These are phyloP conservation scores for Citeromyces hawaiiensis DNA, from an alignment of 1,139 yeast species.

Conservation along the genomic window DNA sequence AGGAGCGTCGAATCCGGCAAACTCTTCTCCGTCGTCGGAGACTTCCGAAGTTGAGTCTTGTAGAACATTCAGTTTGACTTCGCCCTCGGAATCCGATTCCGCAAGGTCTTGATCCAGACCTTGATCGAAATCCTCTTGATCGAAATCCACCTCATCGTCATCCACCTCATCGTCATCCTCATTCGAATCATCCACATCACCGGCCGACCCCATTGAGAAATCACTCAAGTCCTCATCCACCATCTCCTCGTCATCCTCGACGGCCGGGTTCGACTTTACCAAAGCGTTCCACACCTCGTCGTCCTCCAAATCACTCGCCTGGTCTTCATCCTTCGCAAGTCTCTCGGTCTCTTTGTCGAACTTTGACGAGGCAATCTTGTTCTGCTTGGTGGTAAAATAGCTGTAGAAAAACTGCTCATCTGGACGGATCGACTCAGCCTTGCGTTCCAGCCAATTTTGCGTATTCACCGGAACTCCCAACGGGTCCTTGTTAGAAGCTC, in stretches of 20 bases:
- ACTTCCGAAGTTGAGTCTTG: constrained; percentile 20
- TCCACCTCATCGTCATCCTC: constrained; percentile 5
- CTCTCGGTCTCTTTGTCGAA: constrained; percentile 19
- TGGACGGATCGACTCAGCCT: constrained; percentile 57
- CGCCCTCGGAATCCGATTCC: constrained; percentile 11
- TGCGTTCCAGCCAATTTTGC: constrained; percentile 67
- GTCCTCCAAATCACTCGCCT: constrained; percentile 43
- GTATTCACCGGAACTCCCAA: constrained; percentile 60
- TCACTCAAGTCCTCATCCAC: constrained; percentile 29
- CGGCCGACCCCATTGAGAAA: constrained; percentile 6
- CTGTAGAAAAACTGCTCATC: constrained; percentile 87
- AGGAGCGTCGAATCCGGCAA: constrained; percentile 17
- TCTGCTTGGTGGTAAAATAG: constrained; percentile 58
- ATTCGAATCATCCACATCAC: too few species aligned
- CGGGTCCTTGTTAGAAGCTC: constrained; percentile 16
- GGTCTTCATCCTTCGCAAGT: constrained; percentile 19
- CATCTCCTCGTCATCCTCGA: constrained; percentile 41
- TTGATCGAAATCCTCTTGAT: constrained; percentile 9
- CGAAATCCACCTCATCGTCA: constrained; percentile 13
- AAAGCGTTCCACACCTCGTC: constrained; percentile 85
- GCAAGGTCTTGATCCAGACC: too few species aligned
- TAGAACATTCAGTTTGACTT: constrained; percentile 15
- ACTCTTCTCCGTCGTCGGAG: too few species aligned
- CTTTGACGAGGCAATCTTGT: constrained; percentile 17
- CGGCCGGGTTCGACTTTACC: constrained; percentile 74